A percentile compares a stretch with the other conserved stretches of the same genome.
Conservation (phyloP, 805 yeast genomes). For the Zygosaccharomyces rouxii region DNA sequence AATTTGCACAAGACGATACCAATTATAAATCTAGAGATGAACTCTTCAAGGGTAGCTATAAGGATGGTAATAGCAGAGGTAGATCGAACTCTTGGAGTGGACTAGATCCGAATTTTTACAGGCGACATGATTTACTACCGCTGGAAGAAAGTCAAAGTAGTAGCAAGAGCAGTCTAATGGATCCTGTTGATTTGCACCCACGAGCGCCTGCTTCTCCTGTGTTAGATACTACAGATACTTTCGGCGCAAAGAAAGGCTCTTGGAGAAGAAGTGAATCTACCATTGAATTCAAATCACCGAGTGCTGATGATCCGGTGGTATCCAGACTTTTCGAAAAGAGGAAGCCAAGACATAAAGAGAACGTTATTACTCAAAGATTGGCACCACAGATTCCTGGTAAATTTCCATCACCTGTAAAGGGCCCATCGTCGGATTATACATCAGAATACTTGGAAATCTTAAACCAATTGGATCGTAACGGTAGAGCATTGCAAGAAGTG, state of each 20-base stretch:
- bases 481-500: slow-evolving; percentile 20
- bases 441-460: slow-evolving; percentile 21
- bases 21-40: slow-evolving; percentile 13
- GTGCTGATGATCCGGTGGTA: slow-evolving; percentile 23
- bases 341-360: not conserved
- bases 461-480: slow-evolving; percentile 28
- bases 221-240: slow-evolving; percentile 26
- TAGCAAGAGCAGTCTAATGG: slow-evolving; percentile 8
- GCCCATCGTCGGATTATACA: slow-evolving; percentile 13
- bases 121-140: slow-evolving; percentile 26
- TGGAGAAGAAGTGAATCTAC: slow-evolving; percentile 11
- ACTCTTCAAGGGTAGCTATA: slow-evolving; percentile 1
- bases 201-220: not conserved
- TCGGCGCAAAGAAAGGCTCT: slow-evolving; percentile 13
- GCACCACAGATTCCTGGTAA: slow-evolving; percentile 27
- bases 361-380: not conserved
- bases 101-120: slow-evolving; percentile 21
- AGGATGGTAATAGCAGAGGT: slow-evolving; percentile 1
- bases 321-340: slow-evolving; percentile 21
- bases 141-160: slow-evolving; percentile 1
- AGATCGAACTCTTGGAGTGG: slow-evolving; percentile 31
- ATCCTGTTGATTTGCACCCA: slow-evolving; percentile 17
- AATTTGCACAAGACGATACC: slow-evolving; percentile 28
- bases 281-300: slow-evolving; percentile 19
- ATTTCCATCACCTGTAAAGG: slow-evolving; percentile 29